Percentiles rank a stretch among this genome's conserved stretches.
These are phyloP conservation scores for Pythium aphanidermatum DNA, from an alignment of 352 stramenopile genomes.

Conservation along the genomic window DNA sequence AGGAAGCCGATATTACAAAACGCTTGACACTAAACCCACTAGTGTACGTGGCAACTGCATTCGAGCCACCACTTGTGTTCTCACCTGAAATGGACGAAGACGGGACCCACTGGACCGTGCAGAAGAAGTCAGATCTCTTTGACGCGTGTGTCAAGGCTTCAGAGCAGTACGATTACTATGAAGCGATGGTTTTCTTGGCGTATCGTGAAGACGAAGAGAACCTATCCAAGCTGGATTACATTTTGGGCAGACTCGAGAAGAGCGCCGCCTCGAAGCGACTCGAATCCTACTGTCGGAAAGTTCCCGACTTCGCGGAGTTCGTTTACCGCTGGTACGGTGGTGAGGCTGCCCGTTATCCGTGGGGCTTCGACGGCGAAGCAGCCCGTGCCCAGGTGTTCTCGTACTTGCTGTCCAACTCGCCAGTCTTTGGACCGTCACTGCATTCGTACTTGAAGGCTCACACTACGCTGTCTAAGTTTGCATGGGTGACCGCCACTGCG, in stretches of 20 bases:
- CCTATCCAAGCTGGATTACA: constrained; percentile 58
- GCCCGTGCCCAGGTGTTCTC: constrained; percentile 39
- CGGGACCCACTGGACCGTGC: constrained; percentile 25
- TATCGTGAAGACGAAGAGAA: constrained; percentile 58
- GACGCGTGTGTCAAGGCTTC: constrained; percentile 45
- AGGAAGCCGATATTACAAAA: constrained; percentile 57
- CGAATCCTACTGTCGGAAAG: constrained; percentile 53
- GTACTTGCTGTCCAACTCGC: constrained; percentile 58
- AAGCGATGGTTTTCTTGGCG: constrained; percentile 75
- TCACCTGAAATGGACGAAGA: constrained; percentile 8
- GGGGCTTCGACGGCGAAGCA: constrained; percentile 26
- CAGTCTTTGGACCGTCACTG: constrained; percentile 47
- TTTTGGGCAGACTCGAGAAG: constrained; percentile 51
- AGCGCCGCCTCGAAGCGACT: constrained; percentile 49
- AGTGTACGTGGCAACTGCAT: constrained; percentile 58
- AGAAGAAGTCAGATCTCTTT: constrained; percentile 53
- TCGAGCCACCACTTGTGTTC: constrained; percentile 11
- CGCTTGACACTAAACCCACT: constrained; percentile 58
- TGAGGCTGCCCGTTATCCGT: constrained; percentile 58
- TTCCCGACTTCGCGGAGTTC: constrained; percentile 55
- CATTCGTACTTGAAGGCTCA: constrained; percentile 63
- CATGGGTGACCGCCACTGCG: constrained; percentile 64
- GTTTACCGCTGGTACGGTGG: constrained; percentile 75
- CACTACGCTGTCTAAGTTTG: constrained; percentile 40
- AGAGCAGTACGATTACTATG: constrained; percentile 74